These are phyloP conservation scores for Gnomoniopsis sp. DNA, from an alignment of 2,329 filamentous ascomycete species.

Conservation along the genomic window DNA sequence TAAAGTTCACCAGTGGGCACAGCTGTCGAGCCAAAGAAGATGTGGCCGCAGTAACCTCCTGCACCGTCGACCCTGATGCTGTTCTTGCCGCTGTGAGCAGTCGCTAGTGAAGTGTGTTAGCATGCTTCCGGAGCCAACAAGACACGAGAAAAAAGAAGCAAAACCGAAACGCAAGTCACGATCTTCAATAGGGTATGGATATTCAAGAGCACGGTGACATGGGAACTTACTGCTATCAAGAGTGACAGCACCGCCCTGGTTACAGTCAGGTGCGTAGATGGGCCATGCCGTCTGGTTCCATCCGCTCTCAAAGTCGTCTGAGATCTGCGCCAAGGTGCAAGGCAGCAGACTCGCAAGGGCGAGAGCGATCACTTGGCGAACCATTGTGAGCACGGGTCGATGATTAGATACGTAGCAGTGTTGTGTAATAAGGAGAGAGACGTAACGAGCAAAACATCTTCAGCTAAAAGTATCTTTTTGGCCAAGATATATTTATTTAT, in stretches of 20 bases:
- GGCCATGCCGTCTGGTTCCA: conserved; percentile 57
- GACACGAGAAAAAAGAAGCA: too few relatives aligned
- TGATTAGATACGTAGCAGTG: too few relatives aligned
- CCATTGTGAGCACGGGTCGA: conserved; percentile 33
- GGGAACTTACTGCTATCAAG: conserved; percentile 43
- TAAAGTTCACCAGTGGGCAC: conserved; percentile 56
- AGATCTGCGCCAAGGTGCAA: conserved; percentile 48
- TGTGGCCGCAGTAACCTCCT: conserved; percentile 55
- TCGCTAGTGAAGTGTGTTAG: conserved; percentile 25
- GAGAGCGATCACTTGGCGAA: conserved; percentile 40
- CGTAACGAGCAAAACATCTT: background rate
- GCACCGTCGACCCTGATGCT: conserved; percentile 51
- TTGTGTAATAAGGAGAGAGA: background rate
- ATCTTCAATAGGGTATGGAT: too few relatives aligned
- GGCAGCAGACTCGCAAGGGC: conserved; percentile 44
- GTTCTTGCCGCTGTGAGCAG: conserved; percentile 53
- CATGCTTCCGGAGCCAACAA: too few relatives aligned
- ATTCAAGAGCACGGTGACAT: too few relatives aligned
- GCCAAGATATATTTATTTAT: background rate
- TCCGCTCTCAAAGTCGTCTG: conserved; percentile 55
- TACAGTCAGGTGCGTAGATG: conserved; percentile 57
- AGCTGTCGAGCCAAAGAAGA: conserved; percentile 57
- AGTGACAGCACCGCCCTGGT: conserved; percentile 53
- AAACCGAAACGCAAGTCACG: too few relatives aligned
- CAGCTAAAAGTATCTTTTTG: too few relatives aligned